These are phyloP conservation scores for Zymoseptoria ardabiliae DNA, from an alignment of 2,329 filamentous ascomycete genomes.

Conservation along the genomic window DNA sequence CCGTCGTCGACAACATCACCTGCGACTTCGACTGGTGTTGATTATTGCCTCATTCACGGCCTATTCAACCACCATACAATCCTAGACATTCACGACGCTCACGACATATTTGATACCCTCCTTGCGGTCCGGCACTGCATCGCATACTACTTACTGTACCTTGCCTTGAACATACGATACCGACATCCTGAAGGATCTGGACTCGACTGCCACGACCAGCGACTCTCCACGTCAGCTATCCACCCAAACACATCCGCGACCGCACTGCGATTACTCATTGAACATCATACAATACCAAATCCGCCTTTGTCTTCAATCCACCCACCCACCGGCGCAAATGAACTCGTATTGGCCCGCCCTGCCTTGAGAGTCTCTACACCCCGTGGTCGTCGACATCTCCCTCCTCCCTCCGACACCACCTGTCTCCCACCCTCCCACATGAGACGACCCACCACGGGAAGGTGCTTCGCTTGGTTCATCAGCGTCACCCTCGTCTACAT, in stretches of 20 bases:
- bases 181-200: neutral
- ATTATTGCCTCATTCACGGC: neutral
- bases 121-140: slow-evolving; percentile 4
- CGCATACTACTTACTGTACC: neutral
- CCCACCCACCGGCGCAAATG: neutral
- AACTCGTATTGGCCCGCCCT: neutral
- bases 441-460: slow-evolving; percentile 10
- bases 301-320: neutral
- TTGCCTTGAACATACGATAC: neutral
- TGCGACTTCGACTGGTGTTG: neutral
- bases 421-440: slow-evolving; percentile 1
- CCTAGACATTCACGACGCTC: neutral
- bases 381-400: slow-evolving; percentile 9
- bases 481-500: slow-evolving; percentile 25
- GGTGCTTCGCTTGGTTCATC: slow-evolving; percentile 20
- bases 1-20: neutral
- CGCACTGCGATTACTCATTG: neutral
- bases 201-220: neutral
- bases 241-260: neutral
- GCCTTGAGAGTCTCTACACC: neutral
- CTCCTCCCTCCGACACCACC: neutral
- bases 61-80: neutral
- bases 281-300: neutral
- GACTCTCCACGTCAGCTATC: neutral
- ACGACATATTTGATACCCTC: neutral